These are phyloP conservation scores for Inonotus obliquus DNA, from an alignment of 1,284 basidiomycete species.

Conservation along the genomic window DNA sequence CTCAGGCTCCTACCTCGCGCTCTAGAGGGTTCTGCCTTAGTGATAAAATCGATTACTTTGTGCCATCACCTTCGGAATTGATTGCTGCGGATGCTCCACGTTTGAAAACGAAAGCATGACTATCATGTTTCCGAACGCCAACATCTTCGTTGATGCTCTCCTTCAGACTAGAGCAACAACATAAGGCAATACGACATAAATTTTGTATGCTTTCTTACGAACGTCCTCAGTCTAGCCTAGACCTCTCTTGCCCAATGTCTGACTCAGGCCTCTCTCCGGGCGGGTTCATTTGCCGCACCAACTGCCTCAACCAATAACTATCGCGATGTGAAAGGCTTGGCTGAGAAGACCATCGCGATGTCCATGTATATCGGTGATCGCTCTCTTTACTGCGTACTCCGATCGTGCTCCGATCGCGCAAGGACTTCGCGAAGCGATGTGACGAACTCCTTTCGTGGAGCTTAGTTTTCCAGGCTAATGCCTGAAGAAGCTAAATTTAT, in stretches of 20 bases:
- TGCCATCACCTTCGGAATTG: background rate
- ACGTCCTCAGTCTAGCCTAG: background rate
- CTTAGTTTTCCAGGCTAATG: background rate
- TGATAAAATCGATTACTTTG: background rate
- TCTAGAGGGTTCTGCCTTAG: background rate
- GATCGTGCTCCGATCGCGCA: background rate
- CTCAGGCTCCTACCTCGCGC: background rate
- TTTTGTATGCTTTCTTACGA: background rate
- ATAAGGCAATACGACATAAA: background rate
- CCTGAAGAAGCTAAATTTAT: background rate
- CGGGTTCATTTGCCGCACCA: background rate
- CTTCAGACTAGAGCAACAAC: too few species aligned
- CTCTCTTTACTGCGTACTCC: background rate
- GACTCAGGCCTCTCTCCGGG: background rate
- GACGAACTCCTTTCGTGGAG: background rate
- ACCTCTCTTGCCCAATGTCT: background rate
- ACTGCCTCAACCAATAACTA: background rate
- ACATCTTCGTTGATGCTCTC: too few species aligned
- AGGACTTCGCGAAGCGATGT: too few species aligned
- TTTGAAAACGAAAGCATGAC: background rate
- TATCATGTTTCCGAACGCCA: too few species aligned
- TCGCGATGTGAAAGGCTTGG: background rate
- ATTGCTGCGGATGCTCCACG: background rate
- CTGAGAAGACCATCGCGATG: background rate
- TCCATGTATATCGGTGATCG: background rate